Conservation (phyloP, 1,284 basidiomycete species). For the Irpex rosettiformis region DNA sequence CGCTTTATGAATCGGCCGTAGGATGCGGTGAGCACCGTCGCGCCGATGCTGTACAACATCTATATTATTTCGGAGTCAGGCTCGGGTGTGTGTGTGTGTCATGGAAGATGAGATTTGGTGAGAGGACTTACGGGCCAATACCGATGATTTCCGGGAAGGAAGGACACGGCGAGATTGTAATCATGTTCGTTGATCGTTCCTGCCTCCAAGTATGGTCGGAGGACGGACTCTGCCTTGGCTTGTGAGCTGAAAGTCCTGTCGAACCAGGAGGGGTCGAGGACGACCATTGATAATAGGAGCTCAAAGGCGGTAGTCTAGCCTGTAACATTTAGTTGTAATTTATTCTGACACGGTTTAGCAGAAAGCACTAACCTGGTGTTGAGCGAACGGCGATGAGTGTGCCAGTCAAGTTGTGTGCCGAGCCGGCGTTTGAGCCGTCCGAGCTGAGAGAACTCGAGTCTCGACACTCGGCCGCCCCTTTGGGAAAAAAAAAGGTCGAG, state of each 20-base stretch:
- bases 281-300: background rate
- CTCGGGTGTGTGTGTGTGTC: background rate
- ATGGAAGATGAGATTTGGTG: background rate
- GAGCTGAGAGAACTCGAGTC: background rate
- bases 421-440: background rate
- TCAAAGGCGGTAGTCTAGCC: background rate
- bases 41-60: conserved; percentile 22
- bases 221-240: conserved; percentile 37
- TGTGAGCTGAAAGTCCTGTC: conserved; percentile 36
- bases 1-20: conserved; percentile 15
- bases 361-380: background rate
- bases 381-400: too few species aligned
- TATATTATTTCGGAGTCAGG: conserved; percentile 1
- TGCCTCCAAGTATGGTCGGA: conserved; percentile 55
- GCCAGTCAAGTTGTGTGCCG: background rate
- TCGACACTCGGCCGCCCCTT: too few species aligned
- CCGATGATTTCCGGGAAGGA: conserved; percentile 46
- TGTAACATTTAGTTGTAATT: background rate
- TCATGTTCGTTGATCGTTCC: conserved; percentile 52
- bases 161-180: conserved; percentile 47
- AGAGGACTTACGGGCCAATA: conserved; percentile 36
- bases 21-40: conserved; percentile 17
- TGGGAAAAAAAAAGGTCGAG: too few species aligned
- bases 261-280: conserved; percentile 31
- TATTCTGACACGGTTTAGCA: background rate